A percentile compares a stretch with the other conserved stretches of the same genome.
phyloP scores from a whole-genome alignment of 179 eudicot species.

The Beta lomatogona region DNA sequence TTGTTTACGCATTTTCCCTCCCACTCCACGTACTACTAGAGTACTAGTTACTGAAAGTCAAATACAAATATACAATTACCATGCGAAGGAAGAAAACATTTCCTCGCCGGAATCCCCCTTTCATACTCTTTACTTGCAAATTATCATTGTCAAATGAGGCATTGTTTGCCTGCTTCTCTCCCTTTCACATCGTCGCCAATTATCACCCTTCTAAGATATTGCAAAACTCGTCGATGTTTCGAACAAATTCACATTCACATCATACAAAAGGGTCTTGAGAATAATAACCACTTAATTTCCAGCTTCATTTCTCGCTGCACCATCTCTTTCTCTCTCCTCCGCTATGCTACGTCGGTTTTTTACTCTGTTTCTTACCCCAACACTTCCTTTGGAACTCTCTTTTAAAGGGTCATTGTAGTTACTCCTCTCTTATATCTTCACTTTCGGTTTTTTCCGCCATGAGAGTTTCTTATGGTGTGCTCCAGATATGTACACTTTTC shows the following conservation, averaged over 20 bases:
- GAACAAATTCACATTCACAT: conserved; percentile 54
- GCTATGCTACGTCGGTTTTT: conserved; percentile 42
- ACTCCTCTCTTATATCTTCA: conserved; percentile 23
- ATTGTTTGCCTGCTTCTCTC: not conserved
- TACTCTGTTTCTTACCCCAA: conserved; percentile 38
- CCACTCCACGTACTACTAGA: no score
- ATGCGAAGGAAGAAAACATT: no score
- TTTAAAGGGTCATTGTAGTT: conserved; percentile 38
- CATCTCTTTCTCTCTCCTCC: conserved; percentile 27
- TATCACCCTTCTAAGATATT: conserved; percentile 40
- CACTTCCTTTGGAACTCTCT: conserved; percentile 53
- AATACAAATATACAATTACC: no score
- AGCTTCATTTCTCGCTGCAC: conserved; percentile 44
- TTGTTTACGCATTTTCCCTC: no score
- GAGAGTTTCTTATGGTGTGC: conserved; percentile 23
- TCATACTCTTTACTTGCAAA: no score
- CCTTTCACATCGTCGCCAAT: conserved; percentile 19
- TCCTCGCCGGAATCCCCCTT: no score
- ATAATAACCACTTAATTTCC: conserved; percentile 45
- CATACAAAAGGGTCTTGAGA: conserved; percentile 46
- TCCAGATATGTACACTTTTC: conserved; percentile 54
- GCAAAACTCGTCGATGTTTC: conserved; percentile 42
- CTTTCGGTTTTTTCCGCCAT: conserved; percentile 37
- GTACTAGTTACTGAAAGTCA: no score
- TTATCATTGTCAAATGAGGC: conserved; percentile 8